phyloP scores from a whole-genome alignment of 2,329 filamentous ascomycete species.

The Sporothrix pallida region DNA sequence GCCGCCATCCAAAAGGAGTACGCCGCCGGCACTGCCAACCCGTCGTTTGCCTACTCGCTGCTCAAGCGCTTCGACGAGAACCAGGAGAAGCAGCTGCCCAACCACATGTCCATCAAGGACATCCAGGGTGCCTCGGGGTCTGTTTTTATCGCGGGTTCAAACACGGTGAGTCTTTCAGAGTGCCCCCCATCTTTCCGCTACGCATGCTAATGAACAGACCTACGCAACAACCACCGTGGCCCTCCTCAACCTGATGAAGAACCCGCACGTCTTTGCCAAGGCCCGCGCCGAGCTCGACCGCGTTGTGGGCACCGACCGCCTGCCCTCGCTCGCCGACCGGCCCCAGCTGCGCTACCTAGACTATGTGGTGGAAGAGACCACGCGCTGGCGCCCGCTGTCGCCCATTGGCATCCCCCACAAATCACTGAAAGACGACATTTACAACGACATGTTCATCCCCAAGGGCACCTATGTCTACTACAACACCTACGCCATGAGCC shows the following conservation, averaged over 20 bases:
- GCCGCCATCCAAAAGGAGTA: constrained; percentile 42
- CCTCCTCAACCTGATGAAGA: constrained; percentile 50
- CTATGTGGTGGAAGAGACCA: constrained; percentile 53
- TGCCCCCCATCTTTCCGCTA: background rate
- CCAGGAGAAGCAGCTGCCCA: constrained; percentile 40
- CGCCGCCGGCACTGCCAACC: constrained; percentile 44
- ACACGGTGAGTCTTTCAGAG: constrained; percentile 42
- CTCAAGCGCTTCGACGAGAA: constrained; percentile 42
- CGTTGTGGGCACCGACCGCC: constrained; percentile 50
- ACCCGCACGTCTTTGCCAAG: constrained; percentile 55
- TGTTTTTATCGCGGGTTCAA: constrained; percentile 54
- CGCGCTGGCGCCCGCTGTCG: constrained; percentile 53
- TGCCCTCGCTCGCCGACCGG: constrained; percentile 55
- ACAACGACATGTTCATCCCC: constrained; percentile 62
- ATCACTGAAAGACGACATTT: constrained; percentile 60
- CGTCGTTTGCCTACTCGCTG: constrained; percentile 44
- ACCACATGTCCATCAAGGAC: constrained; percentile 50
- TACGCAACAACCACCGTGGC: constrained; percentile 49
- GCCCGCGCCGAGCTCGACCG: constrained; percentile 54
- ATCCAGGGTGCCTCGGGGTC: constrained; percentile 57
- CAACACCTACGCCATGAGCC: constrained; percentile 54
- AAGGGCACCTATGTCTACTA: constrained; percentile 54
- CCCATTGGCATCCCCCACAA: constrained; percentile 61
- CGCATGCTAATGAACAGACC: background rate
- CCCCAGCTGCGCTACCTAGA: constrained; percentile 52